These are phyloP conservation scores for Sarocladiaceae sp. DNA, from an alignment of 2,329 filamentous ascomycete genomes.

Conservation along the genomic window DNA sequence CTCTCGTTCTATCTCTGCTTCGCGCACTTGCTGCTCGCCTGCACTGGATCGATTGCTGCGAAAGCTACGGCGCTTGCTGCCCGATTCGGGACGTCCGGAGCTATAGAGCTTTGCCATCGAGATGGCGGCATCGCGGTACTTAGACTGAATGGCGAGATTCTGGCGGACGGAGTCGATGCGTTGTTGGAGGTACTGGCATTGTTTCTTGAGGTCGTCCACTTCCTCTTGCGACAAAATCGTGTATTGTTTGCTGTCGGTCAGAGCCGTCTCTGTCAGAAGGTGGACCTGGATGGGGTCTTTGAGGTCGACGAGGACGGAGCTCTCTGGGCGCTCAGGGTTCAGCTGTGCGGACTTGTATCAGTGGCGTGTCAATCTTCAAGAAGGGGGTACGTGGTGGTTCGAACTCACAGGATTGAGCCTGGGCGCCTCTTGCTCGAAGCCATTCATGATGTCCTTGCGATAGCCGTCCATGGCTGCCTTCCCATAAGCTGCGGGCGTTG, in stretches of 20 bases:
- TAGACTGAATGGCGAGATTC: conserved; percentile 83
- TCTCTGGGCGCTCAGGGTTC: conserved; percentile 46
- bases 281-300: conserved; percentile 79
- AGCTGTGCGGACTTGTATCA: conserved; percentile 30
- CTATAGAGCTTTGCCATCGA: conserved; percentile 79
- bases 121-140: conserved; percentile 87
- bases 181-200: conserved; percentile 63
- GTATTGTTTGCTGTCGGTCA: conserved; percentile 79
- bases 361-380: not conserved
- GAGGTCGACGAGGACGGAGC: conserved; percentile 52
- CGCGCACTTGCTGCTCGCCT: conserved; percentile 42
- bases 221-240: conserved; percentile 87
- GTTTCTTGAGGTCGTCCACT: conserved; percentile 85
- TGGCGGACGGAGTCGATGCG: conserved; percentile 77
- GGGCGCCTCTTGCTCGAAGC: conserved; percentile 47
- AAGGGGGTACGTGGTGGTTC: not conserved
- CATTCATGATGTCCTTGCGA: conserved; percentile 45
- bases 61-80: conserved; percentile 38
- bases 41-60: conserved; percentile 46
- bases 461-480: conserved; percentile 55
- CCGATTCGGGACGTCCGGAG: conserved; percentile 39
- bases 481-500: conserved; percentile 17
- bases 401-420: conserved; percentile 52
- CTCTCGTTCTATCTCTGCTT: conserved; percentile 68
- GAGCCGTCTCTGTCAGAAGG: conserved; percentile 85